A percentile compares a stretch with the other conserved stretches of the same genome.
Conservation (phyloP, 306 rosid species). For the Adenanthera pavonina region DNA sequence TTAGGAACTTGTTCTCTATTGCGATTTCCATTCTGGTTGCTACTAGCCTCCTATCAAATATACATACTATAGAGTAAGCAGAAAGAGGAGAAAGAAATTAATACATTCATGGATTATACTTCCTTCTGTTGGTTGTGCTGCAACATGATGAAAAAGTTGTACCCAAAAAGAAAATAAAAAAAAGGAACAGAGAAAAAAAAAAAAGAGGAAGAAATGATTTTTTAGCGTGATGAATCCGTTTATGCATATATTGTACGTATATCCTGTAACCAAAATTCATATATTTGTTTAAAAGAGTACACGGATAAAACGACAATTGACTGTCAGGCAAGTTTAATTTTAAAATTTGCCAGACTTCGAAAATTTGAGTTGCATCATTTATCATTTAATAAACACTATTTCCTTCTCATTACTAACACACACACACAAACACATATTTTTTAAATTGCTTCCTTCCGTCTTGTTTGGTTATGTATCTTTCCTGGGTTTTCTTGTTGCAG, state of each 20-base stretch:
- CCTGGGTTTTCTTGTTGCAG: not conserved
- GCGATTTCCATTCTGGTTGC: not conserved
- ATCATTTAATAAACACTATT: not conserved
- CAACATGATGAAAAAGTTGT: not conserved
- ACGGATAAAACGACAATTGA: not conserved
- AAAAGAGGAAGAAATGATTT: not conserved
- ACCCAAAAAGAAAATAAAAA: not conserved
- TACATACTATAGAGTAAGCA: not conserved
- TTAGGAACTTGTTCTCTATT: not conserved
- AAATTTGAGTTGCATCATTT: not conserved
- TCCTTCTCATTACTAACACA: not conserved
- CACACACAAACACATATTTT: not conserved
- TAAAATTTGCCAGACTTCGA: not conserved
- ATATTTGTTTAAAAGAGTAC: not conserved
- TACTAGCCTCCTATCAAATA: not conserved
- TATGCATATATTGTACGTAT: not conserved
- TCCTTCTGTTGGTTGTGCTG: not conserved
- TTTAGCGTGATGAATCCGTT: not conserved
- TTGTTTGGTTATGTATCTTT: constrained; percentile 7
- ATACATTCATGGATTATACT: not conserved
- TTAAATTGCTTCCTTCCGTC: not conserved
- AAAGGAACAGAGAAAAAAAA: not conserved
- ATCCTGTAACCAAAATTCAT: not conserved
- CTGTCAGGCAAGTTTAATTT: not conserved
- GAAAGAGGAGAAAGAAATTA: not conserved